These are phyloP conservation scores for Thalassiosira delicatula DNA, from an alignment of 352 stramenopile species.

Conservation along the genomic window DNA sequence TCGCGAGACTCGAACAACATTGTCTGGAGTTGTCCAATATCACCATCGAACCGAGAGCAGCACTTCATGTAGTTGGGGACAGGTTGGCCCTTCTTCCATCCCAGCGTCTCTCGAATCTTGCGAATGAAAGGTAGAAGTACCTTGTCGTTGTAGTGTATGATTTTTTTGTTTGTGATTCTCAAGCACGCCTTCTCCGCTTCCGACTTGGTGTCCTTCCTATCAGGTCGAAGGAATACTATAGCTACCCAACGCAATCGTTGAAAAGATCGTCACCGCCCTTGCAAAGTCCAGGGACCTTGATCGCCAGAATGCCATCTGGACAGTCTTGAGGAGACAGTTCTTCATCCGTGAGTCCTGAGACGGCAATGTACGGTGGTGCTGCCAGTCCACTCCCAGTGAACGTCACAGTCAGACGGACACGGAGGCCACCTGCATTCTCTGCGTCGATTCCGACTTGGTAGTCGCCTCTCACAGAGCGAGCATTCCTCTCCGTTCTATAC, in stretches of 20 bases:
- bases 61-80: slow-evolving; percentile 9
- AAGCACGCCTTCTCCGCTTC: not conserved
- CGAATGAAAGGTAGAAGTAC: slow-evolving; percentile 39
- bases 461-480: slow-evolving; percentile 23
- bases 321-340: slow-evolving; percentile 6
- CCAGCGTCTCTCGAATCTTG: slow-evolving; percentile 20
- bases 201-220: not conserved
- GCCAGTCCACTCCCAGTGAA: slow-evolving; percentile 17
- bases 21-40: slow-evolving; percentile 9
- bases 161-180: slow-evolving; percentile 29
- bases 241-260: slow-evolving; percentile 3
- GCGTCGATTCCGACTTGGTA: slow-evolving; percentile 13
- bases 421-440: slow-evolving; percentile 10
- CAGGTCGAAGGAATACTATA: slow-evolving; percentile 23
- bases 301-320: slow-evolving; percentile 13
- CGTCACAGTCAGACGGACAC: slow-evolving; percentile 3
- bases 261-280: slow-evolving; percentile 28
- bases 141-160: slow-evolving; percentile 34
- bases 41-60: slow-evolving; percentile 15
- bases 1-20: not conserved
- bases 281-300: slow-evolving; percentile 5
- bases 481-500: not conserved
- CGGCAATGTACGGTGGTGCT: slow-evolving; percentile 21
- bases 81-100: slow-evolving; percentile 5
- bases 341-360: slow-evolving; percentile 21